Base-by-base conservation (phyloP, 352 stramenopile genomes). In the Globisporangium ultimum region DNA sequence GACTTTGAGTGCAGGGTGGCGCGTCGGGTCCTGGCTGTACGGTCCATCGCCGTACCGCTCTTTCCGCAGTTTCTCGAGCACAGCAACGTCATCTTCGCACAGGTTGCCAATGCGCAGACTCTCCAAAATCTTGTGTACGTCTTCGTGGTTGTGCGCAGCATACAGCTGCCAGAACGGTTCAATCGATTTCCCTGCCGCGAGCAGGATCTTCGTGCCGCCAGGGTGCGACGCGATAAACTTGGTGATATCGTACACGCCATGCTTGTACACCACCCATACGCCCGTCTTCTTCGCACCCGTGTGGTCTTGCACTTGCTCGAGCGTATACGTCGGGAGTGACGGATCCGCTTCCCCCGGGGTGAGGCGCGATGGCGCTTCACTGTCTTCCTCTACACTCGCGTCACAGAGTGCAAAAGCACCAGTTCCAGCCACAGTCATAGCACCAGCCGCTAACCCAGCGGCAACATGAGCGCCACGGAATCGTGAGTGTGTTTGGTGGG, bases 121-220 rank as follows among this genome's bases (percentile, higher is more conserved):
- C 61, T 98, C 87, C 41, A 99, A 80, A 10, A 98, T 88, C 38
- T 87, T 73, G 63, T 97, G 84, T 8, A 98, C 94, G 48, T 98
- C 76, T 51, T 83, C 80, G 42, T 96, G 89, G 58, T 97, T 97
- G 67, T 99, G 97, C 56, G 98, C 93, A 21, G 90, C 78, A 66
- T 99, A 99, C 7, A 98, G 70, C 68, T 98, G 88, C 96, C 96
- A 99, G 61, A 97, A 99, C 13, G 87, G 89, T 54, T 96, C 88
- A 46, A 97, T 94, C 36, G 80, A 89, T 38, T 80, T 83, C 21
- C 87, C 88, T 1, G 88, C 88, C 5, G 89, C 89, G 60, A 97
- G 71, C 54, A 97, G 64, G 54, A 98, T 95, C 74, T 96, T 97
- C 7, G 78, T 89, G 15, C 77, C 84, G 48, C 96, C 96, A 9